Evolutionary conservation across 371 early-diverging fungal species (phyloP).

Genomic region (Dinochytrium kinnereticum): DNA sequence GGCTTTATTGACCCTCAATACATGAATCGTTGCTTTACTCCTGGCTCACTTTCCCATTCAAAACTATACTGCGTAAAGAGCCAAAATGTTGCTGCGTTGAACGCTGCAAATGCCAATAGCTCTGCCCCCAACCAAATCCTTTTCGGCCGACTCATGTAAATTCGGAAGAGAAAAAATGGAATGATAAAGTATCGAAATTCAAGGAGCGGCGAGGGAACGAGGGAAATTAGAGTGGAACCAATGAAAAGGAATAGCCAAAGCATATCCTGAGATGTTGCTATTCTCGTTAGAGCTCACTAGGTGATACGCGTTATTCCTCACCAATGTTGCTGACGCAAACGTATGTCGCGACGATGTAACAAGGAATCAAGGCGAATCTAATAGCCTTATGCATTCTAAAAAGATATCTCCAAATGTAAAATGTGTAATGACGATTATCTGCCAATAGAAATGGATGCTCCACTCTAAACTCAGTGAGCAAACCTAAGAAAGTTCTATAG

Average conservation of each 20-base stretch:
- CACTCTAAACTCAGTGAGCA: slow-evolving; percentile 52
- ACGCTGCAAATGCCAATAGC: slow-evolving; percentile 45
- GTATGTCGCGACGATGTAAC: slow-evolving; percentile 63
- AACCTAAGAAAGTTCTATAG: background rate
- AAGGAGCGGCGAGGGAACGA: slow-evolving; percentile 90
- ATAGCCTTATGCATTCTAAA: slow-evolving; percentile 62
- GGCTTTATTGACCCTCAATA: slow-evolving; percentile 48
- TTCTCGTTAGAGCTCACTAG: too few species aligned
- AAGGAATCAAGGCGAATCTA: slow-evolving; percentile 71
- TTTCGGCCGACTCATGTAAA: slow-evolving; percentile 57
- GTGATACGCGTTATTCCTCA: too few species aligned
- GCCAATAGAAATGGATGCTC: slow-evolving; percentile 94
- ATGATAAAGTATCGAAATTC: slow-evolving; percentile 96
- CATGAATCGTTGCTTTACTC: slow-evolving; percentile 82
- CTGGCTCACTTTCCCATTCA: slow-evolving; percentile 71
- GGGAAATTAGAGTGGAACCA: slow-evolving; percentile 54
- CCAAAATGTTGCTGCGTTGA: slow-evolving; percentile 69
- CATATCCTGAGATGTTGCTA: slow-evolving; percentile 19
- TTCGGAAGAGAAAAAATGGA: slow-evolving; percentile 75
- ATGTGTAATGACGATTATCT: slow-evolving; percentile 95
- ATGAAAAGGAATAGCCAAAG: slow-evolving; percentile 53
- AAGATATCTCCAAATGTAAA: slow-evolving; percentile 90
- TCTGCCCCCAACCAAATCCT: slow-evolving; percentile 45
- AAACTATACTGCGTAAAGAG: slow-evolving; percentile 79
- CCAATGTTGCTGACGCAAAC: slow-evolving; percentile 51